These are phyloP conservation scores for Kurtzmaniella quercitrusa DNA, from an alignment of 1,139 yeast species.

Conservation along the genomic window DNA sequence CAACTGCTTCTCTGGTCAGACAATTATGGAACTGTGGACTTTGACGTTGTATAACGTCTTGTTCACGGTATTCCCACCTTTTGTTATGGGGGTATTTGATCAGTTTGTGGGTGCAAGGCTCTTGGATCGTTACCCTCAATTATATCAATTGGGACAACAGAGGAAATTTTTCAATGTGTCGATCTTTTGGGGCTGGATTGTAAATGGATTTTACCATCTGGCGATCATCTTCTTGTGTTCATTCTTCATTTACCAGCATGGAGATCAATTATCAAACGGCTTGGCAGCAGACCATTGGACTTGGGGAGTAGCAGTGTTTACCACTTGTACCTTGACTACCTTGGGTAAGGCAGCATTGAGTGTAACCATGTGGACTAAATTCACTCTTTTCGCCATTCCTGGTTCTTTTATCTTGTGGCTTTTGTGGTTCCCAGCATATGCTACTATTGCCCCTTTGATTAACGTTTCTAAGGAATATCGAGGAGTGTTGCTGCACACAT, in stretches of 20 bases:
- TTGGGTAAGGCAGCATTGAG: conserved; percentile 93
- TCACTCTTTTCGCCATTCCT: conserved; percentile 86
- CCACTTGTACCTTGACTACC: conserved; percentile 84
- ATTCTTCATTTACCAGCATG: conserved; percentile 62
- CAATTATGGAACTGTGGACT: conserved; percentile 97
- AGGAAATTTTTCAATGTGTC: conserved; percentile 85
- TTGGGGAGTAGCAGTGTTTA: conserved; percentile 90
- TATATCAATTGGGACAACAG: conserved; percentile 85
- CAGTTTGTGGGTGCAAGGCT: conserved; percentile 91
- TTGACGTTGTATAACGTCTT: conserved; percentile 94
- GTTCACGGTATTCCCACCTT: conserved; percentile 93
- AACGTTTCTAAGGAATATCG: conserved; percentile 80
- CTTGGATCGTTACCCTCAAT: conserved; percentile 86
- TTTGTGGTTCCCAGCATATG: conserved; percentile 80
- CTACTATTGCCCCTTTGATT: conserved; percentile 77
- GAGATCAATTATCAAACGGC: conserved; percentile 66
- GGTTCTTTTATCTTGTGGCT: conserved; percentile 89
- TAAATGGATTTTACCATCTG: conserved; percentile 93
- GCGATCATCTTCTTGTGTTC: conserved; percentile 77
- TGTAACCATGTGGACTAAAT: conserved; percentile 93
- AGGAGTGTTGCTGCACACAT: conserved; percentile 74
- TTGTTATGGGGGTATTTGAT: conserved; percentile 93
- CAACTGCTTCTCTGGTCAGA: conserved; percentile 92
- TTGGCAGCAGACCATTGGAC: conserved; percentile 85
- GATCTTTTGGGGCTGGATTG: conserved; percentile 96